These are phyloP conservation scores for Rhodotorula sp. DNA, from an alignment of 1,284 basidiomycete species.

Conservation along the genomic window DNA sequence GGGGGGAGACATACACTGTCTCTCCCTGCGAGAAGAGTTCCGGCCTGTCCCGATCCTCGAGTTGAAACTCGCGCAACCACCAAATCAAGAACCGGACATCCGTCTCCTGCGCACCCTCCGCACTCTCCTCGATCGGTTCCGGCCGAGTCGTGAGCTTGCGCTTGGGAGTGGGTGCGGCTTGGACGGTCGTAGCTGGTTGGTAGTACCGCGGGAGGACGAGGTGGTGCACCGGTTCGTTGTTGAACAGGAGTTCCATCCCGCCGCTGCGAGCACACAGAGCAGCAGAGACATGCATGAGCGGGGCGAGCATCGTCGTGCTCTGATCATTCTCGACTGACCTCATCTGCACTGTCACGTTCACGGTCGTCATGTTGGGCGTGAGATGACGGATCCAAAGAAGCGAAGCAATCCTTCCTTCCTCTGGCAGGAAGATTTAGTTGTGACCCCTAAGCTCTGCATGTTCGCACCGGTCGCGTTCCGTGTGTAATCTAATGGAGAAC, in stretches of 20 bases:
- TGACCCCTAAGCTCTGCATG: too few relatives aligned
- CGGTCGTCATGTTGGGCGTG: constrained; percentile 10
- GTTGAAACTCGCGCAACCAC: constrained; percentile 71
- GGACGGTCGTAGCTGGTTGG: constrained; percentile 19
- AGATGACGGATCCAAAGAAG: background rate
- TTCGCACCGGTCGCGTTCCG: too few relatives aligned
- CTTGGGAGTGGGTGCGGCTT: constrained; percentile 17
- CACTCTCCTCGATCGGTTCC: constrained; percentile 42
- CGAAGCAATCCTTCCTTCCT: background rate
- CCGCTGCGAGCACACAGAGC: constrained; percentile 53
- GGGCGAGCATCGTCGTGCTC: too few relatives aligned
- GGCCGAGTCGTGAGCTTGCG: background rate
- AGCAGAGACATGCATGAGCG: too few relatives aligned
- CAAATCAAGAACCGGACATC: constrained; percentile 75
- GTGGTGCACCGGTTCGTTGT: constrained; percentile 62
- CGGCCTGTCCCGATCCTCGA: constrained; percentile 69
- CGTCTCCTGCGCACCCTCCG: constrained; percentile 52
- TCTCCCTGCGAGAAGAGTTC: constrained; percentile 87
- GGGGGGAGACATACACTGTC: constrained; percentile 66
- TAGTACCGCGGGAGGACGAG: constrained; percentile 59
- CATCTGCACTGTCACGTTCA: constrained; percentile 21
- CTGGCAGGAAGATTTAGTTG: too few relatives aligned
- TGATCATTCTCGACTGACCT: constrained; percentile 6
- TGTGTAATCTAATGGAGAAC: too few relatives aligned
- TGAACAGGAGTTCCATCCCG: constrained; percentile 78